Evolutionary conservation across 129 eudicot species (phyloP).

Genomic region (Glebionis coronaria): DNA sequence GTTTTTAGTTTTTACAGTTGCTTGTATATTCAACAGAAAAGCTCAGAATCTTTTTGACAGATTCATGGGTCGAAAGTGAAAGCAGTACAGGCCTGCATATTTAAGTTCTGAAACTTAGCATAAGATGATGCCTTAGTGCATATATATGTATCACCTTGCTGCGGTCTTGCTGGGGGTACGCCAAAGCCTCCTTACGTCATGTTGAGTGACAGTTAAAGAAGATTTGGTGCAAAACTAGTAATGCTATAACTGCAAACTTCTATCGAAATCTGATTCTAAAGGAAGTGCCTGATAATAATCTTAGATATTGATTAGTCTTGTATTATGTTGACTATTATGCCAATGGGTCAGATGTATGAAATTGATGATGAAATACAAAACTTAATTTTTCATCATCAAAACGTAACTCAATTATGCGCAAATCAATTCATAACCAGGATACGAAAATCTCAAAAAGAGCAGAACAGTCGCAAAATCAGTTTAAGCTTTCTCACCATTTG

Average conservation of each 20-base stretch:
- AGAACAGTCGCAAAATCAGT: constrained; percentile 23
- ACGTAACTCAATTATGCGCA: constrained; percentile 22
- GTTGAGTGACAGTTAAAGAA: neutral
- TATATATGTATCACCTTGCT: neutral
- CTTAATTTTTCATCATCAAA: constrained; percentile 3
- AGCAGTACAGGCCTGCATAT: too few relatives aligned
- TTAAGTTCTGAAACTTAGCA: too few relatives aligned
- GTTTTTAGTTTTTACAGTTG: too few relatives aligned
- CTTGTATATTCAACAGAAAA: too few relatives aligned
- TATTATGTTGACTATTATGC: neutral
- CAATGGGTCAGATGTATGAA: neutral
- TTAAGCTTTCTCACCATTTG: constrained; percentile 26
- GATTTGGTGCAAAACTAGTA: neutral
- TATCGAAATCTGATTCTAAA: neutral
- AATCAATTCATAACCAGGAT: neutral
- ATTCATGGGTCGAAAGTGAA: too few relatives aligned
- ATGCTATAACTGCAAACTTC: neutral
- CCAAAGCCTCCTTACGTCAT: neutral
- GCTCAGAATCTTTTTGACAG: too few relatives aligned
- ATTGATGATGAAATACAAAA: neutral
- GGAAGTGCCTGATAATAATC: neutral
- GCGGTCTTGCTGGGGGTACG: neutral
- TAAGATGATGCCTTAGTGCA: too few relatives aligned
- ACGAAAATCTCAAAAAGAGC: constrained; percentile 21
- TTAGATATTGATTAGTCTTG: neutral